A percentile compares a stretch with the other conserved stretches of the same genome.
Evolutionary conservation across 441 rosid genomes (phyloP).

Genomic region (Mallotus japonicus): DNA sequence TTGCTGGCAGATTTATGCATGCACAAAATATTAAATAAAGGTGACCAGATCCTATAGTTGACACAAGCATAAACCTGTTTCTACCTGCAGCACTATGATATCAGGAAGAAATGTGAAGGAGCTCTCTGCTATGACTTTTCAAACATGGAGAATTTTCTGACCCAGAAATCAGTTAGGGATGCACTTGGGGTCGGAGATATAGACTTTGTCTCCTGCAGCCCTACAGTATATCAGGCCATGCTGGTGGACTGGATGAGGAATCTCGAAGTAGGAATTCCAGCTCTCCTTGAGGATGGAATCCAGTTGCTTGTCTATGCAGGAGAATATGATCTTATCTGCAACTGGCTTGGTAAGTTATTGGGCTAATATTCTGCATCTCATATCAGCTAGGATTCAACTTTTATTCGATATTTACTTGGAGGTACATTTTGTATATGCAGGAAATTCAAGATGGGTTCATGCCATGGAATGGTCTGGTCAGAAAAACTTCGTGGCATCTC

Average conservation of each 20-base stretch:
- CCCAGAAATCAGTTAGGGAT: slow-evolving; percentile 58
- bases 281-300: slow-evolving; percentile 85
- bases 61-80: neutral
- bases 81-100: slow-evolving; percentile 75
- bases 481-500: slow-evolving; percentile 53
- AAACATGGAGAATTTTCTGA: slow-evolving; percentile 82
- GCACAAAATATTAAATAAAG: neutral
- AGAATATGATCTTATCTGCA: slow-evolving; percentile 98
- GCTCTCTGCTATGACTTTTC: slow-evolving; percentile 94
- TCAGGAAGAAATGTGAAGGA: slow-evolving; percentile 86
- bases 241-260: slow-evolving; percentile 89
- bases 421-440: slow-evolving; percentile 37
- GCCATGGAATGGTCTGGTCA: slow-evolving; percentile 96
- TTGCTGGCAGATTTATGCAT: neutral
- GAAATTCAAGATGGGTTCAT: slow-evolving; percentile 98
- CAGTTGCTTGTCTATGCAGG: slow-evolving; percentile 88
- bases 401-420: neutral
- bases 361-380: neutral
- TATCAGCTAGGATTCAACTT: neutral
- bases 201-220: slow-evolving; percentile 81
- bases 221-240: slow-evolving; percentile 75
- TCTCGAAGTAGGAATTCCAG: slow-evolving; percentile 85
- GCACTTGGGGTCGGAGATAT: slow-evolving; percentile 74
- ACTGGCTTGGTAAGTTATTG: slow-evolving; percentile 74
- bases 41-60: neutral